phyloP scores from a whole-genome alignment of 2,329 filamentous ascomycete genomes.

The Cadophora malorum region DNA sequence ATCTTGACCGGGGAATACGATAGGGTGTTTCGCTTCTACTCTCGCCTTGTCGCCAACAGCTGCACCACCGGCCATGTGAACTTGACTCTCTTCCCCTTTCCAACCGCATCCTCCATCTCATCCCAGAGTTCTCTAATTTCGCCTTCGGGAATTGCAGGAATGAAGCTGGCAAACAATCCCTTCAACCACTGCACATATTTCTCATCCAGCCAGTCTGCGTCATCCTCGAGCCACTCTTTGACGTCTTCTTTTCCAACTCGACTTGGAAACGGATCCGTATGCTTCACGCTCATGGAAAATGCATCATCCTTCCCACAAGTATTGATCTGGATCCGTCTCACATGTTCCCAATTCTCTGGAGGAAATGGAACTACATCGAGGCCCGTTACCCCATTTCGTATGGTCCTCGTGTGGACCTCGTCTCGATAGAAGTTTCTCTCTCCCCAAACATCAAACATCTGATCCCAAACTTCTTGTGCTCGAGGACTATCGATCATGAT shows the following conservation, averaged over 20 bases:
- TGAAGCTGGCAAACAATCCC: conserved; percentile 19
- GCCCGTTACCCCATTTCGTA: background rate
- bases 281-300: conserved; percentile 14
- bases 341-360: conserved; percentile 17
- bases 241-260: conserved; percentile 20
- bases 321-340: conserved; percentile 20
- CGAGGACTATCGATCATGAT: conserved; percentile 5
- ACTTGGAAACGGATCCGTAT: conserved; percentile 9
- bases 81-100: conserved; percentile 13
- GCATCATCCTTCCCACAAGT: conserved; percentile 16
- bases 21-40: background rate
- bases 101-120: conserved; percentile 12
- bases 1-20: background rate
- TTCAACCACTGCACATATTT: conserved; percentile 23
- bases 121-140: conserved; percentile 18
- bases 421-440: background rate
- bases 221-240: conserved; percentile 18
- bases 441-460: conserved; percentile 14
- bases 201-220: conserved; percentile 19
- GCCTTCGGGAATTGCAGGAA: conserved; percentile 10
- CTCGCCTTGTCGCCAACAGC: conserved; percentile 52
- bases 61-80: conserved; percentile 47
- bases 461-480: conserved; percentile 2
- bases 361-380: conserved; percentile 23
- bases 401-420: background rate